These are phyloP conservation scores for Fusarium metavorans DNA, from an alignment of 2,329 filamentous ascomycete genomes.

Conservation along the genomic window DNA sequence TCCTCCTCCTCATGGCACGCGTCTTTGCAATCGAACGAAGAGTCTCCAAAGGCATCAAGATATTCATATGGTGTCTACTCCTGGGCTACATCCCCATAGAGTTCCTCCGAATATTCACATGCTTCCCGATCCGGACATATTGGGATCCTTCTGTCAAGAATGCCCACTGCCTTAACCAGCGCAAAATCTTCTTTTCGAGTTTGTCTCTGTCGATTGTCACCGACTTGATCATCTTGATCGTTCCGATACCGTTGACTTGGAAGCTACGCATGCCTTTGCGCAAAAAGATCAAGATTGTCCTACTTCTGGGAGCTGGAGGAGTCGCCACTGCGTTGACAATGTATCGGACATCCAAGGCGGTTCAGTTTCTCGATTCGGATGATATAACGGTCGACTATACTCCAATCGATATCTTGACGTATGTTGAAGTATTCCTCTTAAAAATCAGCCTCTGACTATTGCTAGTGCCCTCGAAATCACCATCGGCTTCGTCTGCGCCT, in stretches of 20 bases:
- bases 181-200: conserved; percentile 40
- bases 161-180: conserved; percentile 52
- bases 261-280: conserved; percentile 23
- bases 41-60: conserved; percentile 26
- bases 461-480: conserved; percentile 30
- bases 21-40: conserved; percentile 34
- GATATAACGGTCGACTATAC: conserved; percentile 37
- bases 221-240: conserved; percentile 33
- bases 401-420: conserved; percentile 33
- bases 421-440: neutral
- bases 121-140: conserved; percentile 55
- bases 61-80: conserved; percentile 35
- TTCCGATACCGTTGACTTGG: conserved; percentile 36
- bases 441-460: neutral
- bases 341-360: conserved; percentile 16
- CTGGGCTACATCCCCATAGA: conserved; percentile 30
- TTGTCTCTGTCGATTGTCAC: conserved; percentile 29
- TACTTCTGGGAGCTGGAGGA: conserved; percentile 35
- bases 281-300: conserved; percentile 38
- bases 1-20: conserved; percentile 38
- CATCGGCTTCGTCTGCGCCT: conserved; percentile 40
- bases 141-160: conserved; percentile 48
- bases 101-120: conserved; percentile 56
- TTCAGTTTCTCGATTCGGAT: conserved; percentile 29
- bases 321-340: conserved; percentile 38